Base-by-base conservation (phyloP, 208 protist genomes). In the Wallacemonas collosoma region DNA sequence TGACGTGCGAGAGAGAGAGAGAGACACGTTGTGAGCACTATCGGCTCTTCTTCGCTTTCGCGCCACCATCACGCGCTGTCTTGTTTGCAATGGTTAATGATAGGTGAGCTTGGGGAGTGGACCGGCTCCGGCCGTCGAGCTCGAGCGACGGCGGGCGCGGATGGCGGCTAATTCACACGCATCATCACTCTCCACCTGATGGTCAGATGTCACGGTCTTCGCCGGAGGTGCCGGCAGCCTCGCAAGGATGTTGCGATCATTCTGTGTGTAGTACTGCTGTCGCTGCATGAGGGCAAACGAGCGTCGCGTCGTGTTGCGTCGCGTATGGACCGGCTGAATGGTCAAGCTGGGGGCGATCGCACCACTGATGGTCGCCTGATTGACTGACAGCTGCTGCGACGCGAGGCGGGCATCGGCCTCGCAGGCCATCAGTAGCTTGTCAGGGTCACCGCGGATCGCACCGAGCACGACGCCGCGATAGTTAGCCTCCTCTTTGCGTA, bases 221-320 rank as follows among this genome's bases (percentile, higher is more conserved):
- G 45, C 3, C 57, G 2, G 36, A 5, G n/a, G 44, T 38, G 57
- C 53, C 3, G 80, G 69, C 61, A 71, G 51, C n/a, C 60, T 17
- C 58, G 79, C 80, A 3, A 89, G 63, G 64, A 95, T 66, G 62
- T 95, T 95, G 60, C 81, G 80, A 61, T 95, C 91, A 70, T 88
- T 95, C 80, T 93, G 88, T 35, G 91, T 93, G 71, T 93, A 95
- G 75, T 94, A 93, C 79, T 93, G 88, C 64, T 95, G 91, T 6
- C 91, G 82, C 68, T 93, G 81, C 77, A 95, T 87, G 44, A 95
- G 76, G 14, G 69, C 75, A 54, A 90, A 84, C 9, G 71, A 81
- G 14, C 82, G 79, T 0, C 36, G n/a, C 1, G 79, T 75, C 3
- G 85, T 93, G 76, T 91, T 93, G 17, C 80, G 78, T 7, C 53